phyloP scores from a whole-genome alignment of 140 eudicot genomes.

The Senecio squalidus region DNA sequence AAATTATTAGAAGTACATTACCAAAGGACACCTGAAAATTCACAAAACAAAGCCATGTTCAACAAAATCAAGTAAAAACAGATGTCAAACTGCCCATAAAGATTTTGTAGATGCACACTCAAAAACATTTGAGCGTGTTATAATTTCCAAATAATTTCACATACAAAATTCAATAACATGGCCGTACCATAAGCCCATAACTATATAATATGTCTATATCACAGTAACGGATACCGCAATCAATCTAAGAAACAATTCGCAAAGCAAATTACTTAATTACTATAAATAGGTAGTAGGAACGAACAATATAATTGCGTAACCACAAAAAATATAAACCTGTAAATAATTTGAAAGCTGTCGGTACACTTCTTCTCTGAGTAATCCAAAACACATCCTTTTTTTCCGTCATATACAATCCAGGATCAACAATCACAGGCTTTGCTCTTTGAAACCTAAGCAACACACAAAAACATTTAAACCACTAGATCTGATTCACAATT shows the following conservation, averaged over 20 bases:
- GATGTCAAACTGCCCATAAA: background rate
- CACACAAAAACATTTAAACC: background rate
- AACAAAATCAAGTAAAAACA: background rate
- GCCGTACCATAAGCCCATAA: background rate
- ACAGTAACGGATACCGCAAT: background rate
- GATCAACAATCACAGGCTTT: slow-evolving; percentile 82
- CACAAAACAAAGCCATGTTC: background rate
- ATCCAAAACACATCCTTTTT: slow-evolving; percentile 85
- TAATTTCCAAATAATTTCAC: slow-evolving; percentile 1
- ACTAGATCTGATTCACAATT: background rate
- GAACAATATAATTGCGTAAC: background rate
- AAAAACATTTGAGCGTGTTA: slow-evolving; percentile 5
- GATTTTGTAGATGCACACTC: slow-evolving; percentile 10
- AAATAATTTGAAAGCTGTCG: slow-evolving; percentile 89
- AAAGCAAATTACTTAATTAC: slow-evolving; percentile 13
- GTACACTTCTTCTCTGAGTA: slow-evolving; percentile 89
- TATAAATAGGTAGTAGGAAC: slow-evolving; percentile 13
- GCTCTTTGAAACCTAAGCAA: slow-evolving; percentile 74
- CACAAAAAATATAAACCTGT: slow-evolving; percentile 53
- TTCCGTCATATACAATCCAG: slow-evolving; percentile 79
- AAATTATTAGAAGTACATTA: background rate
- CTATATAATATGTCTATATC: slow-evolving; percentile 14
- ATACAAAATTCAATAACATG: slow-evolving; percentile 8
- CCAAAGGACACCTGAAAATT: background rate
- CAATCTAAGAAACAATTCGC: slow-evolving; percentile 11